phyloP scores from a whole-genome alignment of 192 early-diverging fungal genomes.

The Umbelopsis vinacea region DNA sequence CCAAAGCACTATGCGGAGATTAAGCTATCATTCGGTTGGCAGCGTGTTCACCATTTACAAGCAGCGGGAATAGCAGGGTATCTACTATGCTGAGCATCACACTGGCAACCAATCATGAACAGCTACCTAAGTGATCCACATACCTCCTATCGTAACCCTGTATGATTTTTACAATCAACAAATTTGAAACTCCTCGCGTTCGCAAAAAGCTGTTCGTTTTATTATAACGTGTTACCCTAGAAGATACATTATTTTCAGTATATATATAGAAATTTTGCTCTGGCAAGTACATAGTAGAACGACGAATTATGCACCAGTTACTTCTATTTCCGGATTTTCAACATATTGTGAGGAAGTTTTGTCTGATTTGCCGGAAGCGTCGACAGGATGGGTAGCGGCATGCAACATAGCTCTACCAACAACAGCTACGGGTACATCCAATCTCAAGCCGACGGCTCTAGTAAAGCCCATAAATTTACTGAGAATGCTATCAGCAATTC shows the following conservation, averaged over 20 bases:
- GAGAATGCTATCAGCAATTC: constrained; percentile 15
- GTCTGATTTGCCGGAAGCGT: not conserved
- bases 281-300: not conserved
- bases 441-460: not conserved
- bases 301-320: not conserved
- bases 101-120: too few species aligned
- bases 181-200: not conserved
- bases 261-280: too few species aligned
- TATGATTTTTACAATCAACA: not conserved
- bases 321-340: not conserved
- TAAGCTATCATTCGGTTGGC: too few species aligned
- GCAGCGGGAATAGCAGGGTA: too few species aligned
- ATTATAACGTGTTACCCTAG: not conserved
- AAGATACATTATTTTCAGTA: not conserved
- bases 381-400: constrained; percentile 2
- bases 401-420: constrained; percentile 32
- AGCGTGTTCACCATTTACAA: too few species aligned
- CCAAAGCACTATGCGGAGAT: too few species aligned
- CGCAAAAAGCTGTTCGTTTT: not conserved
- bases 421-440: constrained; percentile 15
- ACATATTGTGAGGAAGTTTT: not conserved
- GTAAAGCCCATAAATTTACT: not conserved
- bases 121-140: too few species aligned
- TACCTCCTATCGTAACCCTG: too few species aligned
- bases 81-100: too few species aligned